phyloP scores from a whole-genome alignment of 1,284 basidiomycete genomes.

The Grifola frondosa region DNA sequence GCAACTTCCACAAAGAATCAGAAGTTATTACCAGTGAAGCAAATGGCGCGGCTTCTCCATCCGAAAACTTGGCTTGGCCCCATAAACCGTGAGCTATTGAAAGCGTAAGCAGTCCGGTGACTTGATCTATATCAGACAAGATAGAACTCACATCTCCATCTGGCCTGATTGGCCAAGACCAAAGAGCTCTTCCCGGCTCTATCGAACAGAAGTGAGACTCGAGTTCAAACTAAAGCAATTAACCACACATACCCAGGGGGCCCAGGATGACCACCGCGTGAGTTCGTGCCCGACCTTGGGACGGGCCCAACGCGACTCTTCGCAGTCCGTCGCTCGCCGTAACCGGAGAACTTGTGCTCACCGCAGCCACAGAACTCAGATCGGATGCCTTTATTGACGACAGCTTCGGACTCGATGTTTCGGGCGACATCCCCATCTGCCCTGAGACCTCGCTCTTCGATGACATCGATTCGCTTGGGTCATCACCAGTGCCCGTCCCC shows the following conservation, averaged over 20 bases:
- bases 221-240: background rate
- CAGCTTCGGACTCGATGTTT: constrained; percentile 19
- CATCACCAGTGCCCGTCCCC: constrained; percentile 33
- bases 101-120: background rate
- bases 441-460: constrained; percentile 41
- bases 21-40: constrained; percentile 53
- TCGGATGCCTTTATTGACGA: constrained; percentile 18
- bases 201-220: background rate
- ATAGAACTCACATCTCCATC: constrained; percentile 56
- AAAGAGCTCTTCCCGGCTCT: constrained; percentile 74
- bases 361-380: constrained; percentile 16
- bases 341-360: constrained; percentile 33
- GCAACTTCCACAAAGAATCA: background rate
- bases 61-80: constrained; percentile 73
- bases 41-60: constrained; percentile 62
- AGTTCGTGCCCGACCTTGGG: constrained; percentile 44
- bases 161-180: constrained; percentile 64
- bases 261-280: constrained; percentile 64
- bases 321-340: constrained; percentile 41
- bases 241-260: constrained; percentile 52
- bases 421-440: constrained; percentile 19
- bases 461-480: constrained; percentile 46
- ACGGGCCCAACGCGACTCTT: constrained; percentile 42
- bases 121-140: background rate
- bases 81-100: constrained; percentile 63